phyloP scores from a whole-genome alignment of 2,329 filamentous ascomycete species.

The Geosmithia morbida region DNA sequence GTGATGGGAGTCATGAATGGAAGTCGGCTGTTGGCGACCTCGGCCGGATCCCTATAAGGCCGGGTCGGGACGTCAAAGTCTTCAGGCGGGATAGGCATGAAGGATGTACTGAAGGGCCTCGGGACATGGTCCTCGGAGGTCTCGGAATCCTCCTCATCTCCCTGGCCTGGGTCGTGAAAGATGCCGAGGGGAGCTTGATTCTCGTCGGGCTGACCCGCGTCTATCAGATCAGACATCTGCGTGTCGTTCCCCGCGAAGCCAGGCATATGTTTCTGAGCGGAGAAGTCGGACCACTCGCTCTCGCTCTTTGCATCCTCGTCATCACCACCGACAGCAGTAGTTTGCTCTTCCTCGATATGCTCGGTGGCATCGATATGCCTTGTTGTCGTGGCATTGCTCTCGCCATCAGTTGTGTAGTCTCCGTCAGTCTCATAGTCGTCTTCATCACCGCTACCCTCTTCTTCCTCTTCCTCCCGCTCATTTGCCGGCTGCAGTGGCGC shows the following conservation, averaged over 20 bases:
- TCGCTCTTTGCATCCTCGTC: constrained; percentile 49
- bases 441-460: constrained; percentile 36
- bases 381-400: constrained; percentile 64
- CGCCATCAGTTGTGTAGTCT: constrained; percentile 72
- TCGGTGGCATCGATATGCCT: constrained; percentile 41
- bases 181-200: constrained; percentile 12
- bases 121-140: constrained; percentile 15
- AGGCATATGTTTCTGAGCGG: constrained; percentile 56
- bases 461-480: constrained; percentile 3
- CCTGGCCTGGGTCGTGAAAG: not conserved
- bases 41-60: constrained; percentile 66
- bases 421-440: constrained; percentile 58
- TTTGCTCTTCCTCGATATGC: constrained; percentile 3
- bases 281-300: constrained; percentile 85
- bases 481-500: constrained; percentile 39
- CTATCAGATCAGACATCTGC: constrained; percentile 22
- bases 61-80: constrained; percentile 70
- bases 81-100: constrained; percentile 69
- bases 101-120: constrained; percentile 47
- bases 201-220: constrained; percentile 17
- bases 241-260: constrained; percentile 24
- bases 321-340: constrained; percentile 15
- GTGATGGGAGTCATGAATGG: constrained; percentile 99
- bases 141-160: constrained; percentile 15
- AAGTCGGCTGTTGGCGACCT: constrained; percentile 76